Evolutionary conservation across 1,139 yeast species (phyloP), one percentile per base, ranked within the genome.

Genomic region (Yamadazyma atlantica): DNA sequence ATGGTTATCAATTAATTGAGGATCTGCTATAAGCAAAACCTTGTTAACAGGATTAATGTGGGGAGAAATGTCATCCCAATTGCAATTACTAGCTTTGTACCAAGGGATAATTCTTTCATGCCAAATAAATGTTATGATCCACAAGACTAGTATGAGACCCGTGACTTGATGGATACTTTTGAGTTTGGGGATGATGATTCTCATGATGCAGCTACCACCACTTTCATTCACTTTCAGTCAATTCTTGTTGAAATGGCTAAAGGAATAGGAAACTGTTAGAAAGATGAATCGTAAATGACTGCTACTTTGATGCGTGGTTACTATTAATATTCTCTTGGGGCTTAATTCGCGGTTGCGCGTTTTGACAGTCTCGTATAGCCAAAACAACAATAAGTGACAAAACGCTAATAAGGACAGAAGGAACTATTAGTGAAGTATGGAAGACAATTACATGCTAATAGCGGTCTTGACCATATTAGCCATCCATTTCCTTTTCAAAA

Each of bases 1-100:
- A 45, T 70, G 76, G 40, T 58, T 58, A 46, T 71, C 77, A 29
- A 71, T 70, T 34, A 71, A 59, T 43, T 71, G 77, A 2, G 77
- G 76, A 41, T 71, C 77, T 3, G 77, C 75, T 22, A 71, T 62
- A 12, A 71, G 48, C 35, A 71, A 48, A 18, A 71, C 59, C 33
- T 58, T 60, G 24, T 60, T 49, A 10, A 32, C 23, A 1, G 34
- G 16, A 18, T 36, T 35, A 13, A 28, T 12, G 9, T 19, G 19
- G 2, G 22, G 32, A 19, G 14, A 4, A 12, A 10, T 35, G 29
- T 2, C 64, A 63, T 71, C 19, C 51, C 76, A 69, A n/a, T 43
- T 41, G 42, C 76, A 70, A n/a, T 44, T 41, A 11, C 43, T 39
- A 3, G 69, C 68, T 3, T 55, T 39, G 11, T 43, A 42, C 16